A percentile compares a stretch with the other conserved stretches of the same genome.
These are phyloP conservation scores for Heliamphora exappendiculata DNA, from an alignment of 148 eudicot genomes.

Conservation along the genomic window DNA sequence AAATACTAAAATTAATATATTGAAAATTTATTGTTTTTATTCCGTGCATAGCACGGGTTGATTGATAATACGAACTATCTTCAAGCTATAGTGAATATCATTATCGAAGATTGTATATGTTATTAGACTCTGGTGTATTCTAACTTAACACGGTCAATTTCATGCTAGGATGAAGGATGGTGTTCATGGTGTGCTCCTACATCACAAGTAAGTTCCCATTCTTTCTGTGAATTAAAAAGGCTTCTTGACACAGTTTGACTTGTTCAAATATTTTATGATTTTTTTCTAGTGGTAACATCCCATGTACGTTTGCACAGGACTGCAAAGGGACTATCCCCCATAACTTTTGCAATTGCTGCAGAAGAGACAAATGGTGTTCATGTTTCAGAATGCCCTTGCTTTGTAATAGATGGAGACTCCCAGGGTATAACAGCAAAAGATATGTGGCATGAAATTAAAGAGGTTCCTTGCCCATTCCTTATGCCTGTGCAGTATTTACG, in stretches of 20 bases:
- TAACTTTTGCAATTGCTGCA: constrained; percentile 75
- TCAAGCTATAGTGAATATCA: neutral
- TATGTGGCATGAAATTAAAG: constrained; percentile 76
- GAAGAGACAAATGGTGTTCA: constrained; percentile 56
- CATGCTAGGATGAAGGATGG: constrained; percentile 68
- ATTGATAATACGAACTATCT: no score
- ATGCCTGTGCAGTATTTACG: neutral
- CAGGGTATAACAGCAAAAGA: constrained; percentile 67
- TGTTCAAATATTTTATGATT: neutral
- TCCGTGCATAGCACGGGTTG: no score
- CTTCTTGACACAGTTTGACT: neutral
- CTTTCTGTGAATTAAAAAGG: neutral
- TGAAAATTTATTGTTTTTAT: no score
- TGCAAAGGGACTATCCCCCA: constrained; percentile 51
- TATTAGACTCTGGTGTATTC: neutral
- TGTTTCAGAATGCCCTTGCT: constrained; percentile 74
- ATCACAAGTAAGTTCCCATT: constrained; percentile 65
- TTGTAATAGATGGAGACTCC: constrained; percentile 71
- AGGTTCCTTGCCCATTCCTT: constrained; percentile 33
- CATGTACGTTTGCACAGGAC: constrained; percentile 44
- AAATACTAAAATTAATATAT: no score
- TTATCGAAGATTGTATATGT: neutral
- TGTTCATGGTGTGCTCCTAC: constrained; percentile 58
- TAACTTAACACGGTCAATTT: constrained; percentile 21
- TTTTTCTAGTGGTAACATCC: neutral